These are phyloP conservation scores for Stipa capillata DNA, from an alignment of 176 grass and related monocot genomes.

Conservation along the genomic window DNA sequence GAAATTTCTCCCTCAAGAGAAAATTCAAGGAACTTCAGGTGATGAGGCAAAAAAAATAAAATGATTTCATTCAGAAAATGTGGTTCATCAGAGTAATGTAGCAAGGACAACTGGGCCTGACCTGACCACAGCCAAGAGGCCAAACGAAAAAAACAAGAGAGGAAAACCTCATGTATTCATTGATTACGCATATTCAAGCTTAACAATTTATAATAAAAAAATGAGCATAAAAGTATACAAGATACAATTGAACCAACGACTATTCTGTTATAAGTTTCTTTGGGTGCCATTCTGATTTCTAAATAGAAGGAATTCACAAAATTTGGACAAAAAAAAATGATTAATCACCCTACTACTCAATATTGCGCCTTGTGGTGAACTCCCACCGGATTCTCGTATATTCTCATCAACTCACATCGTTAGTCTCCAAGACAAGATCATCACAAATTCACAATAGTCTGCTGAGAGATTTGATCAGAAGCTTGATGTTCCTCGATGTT, in stretches of 20 bases:
- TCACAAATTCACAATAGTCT: slow-evolving; percentile 10
- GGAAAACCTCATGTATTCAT: not conserved
- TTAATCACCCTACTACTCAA: not conserved
- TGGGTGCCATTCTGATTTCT: not conserved
- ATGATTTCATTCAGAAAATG: not conserved
- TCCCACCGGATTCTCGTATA: no score
- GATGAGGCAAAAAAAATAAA: not conserved
- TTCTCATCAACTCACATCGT: no score
- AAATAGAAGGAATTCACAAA: not conserved
- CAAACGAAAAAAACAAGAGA: not conserved
- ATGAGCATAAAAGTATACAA: not conserved
- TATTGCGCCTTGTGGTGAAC: no score
- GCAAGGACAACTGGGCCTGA: not conserved
- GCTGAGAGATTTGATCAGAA: slow-evolving; percentile 46
- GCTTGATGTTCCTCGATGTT: slow-evolving; percentile 39
- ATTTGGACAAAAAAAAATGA: not conserved
- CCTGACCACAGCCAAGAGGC: not conserved
- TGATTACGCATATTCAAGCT: not conserved
- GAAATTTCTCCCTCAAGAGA: not conserved
- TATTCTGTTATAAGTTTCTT: not conserved
- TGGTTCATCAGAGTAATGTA: not conserved
- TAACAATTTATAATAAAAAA: not conserved
- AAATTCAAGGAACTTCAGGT: not conserved
- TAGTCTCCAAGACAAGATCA: not conserved
- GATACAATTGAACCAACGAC: not conserved